phyloP scores from a whole-genome alignment of 345 rosid genomes.

The Moricandia arvensis region DNA sequence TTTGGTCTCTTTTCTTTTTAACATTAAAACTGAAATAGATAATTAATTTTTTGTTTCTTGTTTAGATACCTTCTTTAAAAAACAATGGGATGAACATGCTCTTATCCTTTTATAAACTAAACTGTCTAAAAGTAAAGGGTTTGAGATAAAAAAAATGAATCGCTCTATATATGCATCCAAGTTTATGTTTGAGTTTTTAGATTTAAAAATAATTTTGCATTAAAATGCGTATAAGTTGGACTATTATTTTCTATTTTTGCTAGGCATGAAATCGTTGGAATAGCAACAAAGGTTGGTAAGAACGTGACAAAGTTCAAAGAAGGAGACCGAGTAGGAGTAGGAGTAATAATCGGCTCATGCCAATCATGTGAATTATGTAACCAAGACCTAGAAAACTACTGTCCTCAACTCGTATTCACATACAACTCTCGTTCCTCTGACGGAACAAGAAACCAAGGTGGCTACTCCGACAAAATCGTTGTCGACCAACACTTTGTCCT shows the following conservation, averaged over 20 bases:
- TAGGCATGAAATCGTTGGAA: slow-evolving; percentile 64
- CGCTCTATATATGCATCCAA: neutral
- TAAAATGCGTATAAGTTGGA: too few relatives aligned
- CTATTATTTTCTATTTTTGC: neutral
- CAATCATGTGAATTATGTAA: slow-evolving; percentile 46
- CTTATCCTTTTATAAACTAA: neutral
- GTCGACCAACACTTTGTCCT: slow-evolving; percentile 53
- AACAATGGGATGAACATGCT: neutral
- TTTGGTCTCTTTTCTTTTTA: neutral
- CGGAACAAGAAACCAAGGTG: slow-evolving; percentile 56
- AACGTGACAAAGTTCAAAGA: slow-evolving; percentile 53
- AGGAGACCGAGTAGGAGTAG: slow-evolving; percentile 63
- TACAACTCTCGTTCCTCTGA: slow-evolving; percentile 41
- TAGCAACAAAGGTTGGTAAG: slow-evolving; percentile 53
- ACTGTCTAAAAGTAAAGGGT: neutral
- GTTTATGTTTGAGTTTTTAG: neutral
- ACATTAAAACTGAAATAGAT: neutral
- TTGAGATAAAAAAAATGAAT: too few relatives aligned
- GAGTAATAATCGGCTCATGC: slow-evolving; percentile 56
- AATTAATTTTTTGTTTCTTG: neutral
- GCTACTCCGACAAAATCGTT: slow-evolving; percentile 56
- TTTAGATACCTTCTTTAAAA: neutral
- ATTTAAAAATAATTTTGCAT: neutral
- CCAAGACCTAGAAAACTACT: slow-evolving; percentile 54
- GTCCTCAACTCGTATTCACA: slow-evolving; percentile 41